Base-by-base conservation (phyloP, 2,329 filamentous ascomycete genomes). In the Gyromitra esculenta region DNA sequence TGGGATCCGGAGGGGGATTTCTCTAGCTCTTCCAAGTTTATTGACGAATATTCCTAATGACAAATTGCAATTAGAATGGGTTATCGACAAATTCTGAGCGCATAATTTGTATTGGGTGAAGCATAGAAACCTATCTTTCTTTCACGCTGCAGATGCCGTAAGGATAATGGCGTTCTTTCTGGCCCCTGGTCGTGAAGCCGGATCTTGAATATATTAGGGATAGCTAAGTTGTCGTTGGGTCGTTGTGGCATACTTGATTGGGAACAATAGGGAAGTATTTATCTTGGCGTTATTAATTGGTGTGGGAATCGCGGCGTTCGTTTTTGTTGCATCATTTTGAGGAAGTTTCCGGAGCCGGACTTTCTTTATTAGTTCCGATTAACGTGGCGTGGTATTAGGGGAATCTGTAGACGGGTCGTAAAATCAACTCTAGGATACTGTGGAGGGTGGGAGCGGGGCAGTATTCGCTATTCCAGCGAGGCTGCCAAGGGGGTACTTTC, bases 181-280 rank as follows among this genome's bases (percentile, higher is more conserved):
- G 63, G 25, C 54, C n/a, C 39, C 4, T n/a, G 35, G 13, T n/a
- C 18, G n/a, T 39, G 15, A 13, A 9, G 15, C 45, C 8, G 1
- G 45, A 15, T 52, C 7, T 4, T 43, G 15, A 6, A 25, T 52
- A 9, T 39, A 13, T 45, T 13, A 6, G 43, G 13, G 35, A 21
- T n/a, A 9, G n/a, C 18, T 37, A 18, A 8, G 56, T 21, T 11
- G 13, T 18, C 2, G 25, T 31, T 31, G 2, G 25, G 50, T 1
- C 45, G 57, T 43, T 48, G n/a, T 67, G 15, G 37, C n/a, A n/a
- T 35, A 25, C 57, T 62, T 63, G 59, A 13, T 43, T 62, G 37
- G 35, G 5, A 25, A 15, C n/a, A 7, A 15, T 35, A 62, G 54
- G 37, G 18, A 21, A 21, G 21, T 63, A 39, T 9, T 25, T 48